Conservation (phyloP, 2,329 filamentous ascomycete genomes). For the Drechslerella coelobrocha region DNA sequence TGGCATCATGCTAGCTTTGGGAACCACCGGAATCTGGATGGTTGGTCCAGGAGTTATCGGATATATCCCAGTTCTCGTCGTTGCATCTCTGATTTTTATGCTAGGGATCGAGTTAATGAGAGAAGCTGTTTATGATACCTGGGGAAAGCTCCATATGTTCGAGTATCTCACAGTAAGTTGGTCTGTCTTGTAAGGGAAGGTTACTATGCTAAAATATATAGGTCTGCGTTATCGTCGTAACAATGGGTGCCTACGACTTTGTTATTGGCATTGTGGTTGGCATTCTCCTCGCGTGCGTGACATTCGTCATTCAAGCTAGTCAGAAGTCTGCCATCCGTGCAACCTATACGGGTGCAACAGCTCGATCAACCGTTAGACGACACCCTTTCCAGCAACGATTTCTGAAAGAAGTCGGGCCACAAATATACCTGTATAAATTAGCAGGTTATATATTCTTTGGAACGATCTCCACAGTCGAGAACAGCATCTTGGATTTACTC, state of each 20-base stretch:
- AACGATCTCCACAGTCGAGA: slow-evolving; percentile 93
- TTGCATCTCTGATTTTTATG: slow-evolving; percentile 91
- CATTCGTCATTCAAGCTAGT: slow-evolving; percentile 89
- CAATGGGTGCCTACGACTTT: slow-evolving; percentile 77
- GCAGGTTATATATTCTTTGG: slow-evolving; percentile 98
- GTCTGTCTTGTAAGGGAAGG: neutral
- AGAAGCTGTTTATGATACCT: slow-evolving; percentile 86
- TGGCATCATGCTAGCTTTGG: slow-evolving; percentile 79
- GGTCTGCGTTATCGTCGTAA: slow-evolving; percentile 37
- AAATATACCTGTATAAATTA: slow-evolving; percentile 90
- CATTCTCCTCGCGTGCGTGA: slow-evolving; percentile 87
- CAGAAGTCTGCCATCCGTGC: slow-evolving; percentile 86
- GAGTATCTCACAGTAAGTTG: slow-evolving; percentile 81
- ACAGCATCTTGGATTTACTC: slow-evolving; percentile 80
- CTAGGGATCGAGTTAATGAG: slow-evolving; percentile 89
- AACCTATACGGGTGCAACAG: slow-evolving; percentile 86
- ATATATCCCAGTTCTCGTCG: slow-evolving; percentile 95
- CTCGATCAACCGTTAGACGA: slow-evolving; percentile 88
- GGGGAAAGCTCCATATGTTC: slow-evolving; percentile 81
- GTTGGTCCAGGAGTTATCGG: slow-evolving; percentile 87
- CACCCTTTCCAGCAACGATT: slow-evolving; percentile 90
- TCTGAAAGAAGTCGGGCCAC: slow-evolving; percentile 80
- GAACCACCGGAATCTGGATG: slow-evolving; percentile 81
- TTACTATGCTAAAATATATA: slow-evolving; percentile 12
- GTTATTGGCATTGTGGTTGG: slow-evolving; percentile 92